Percentiles rank a stretch among this genome's conserved stretches.
Evolutionary conservation across 148 eudicot species (phyloP).

Genomic region (Silene conica): DNA sequence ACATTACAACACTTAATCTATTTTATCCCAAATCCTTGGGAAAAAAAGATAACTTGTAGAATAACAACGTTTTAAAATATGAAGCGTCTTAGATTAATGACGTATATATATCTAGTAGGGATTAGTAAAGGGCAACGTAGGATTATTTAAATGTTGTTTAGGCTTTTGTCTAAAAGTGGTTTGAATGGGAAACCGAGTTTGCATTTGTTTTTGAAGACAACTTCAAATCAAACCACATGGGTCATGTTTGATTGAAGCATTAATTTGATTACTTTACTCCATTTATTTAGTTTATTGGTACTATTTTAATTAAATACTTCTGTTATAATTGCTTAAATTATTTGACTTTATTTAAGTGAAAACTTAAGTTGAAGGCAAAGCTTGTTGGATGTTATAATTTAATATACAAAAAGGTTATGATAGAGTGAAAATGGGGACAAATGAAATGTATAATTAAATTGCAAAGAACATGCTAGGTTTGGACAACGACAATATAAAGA

Average conservation of each 20-base stretch:
- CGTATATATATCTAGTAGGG: too few species aligned
- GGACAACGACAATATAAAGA: neutral
- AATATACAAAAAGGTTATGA: neutral
- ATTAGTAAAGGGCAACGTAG: too few species aligned
- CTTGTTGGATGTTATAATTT: neutral
- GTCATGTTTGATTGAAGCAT: neutral
- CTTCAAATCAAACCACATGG: slow-evolving; percentile 42
- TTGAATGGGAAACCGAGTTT: slow-evolving; percentile 25
- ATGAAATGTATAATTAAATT: neutral
- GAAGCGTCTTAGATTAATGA: too few species aligned
- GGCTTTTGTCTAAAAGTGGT: slow-evolving; percentile 30
- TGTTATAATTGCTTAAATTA: neutral
- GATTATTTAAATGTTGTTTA: too few species aligned
- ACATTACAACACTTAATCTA: too few species aligned
- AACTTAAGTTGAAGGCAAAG: neutral
- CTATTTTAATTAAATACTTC: slow-evolving; percentile 1
- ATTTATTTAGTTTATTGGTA: neutral
- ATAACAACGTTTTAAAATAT: too few species aligned
- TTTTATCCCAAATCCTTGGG: too few species aligned
- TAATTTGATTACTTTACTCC: neutral
- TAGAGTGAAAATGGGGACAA: neutral
- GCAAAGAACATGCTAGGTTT: neutral
- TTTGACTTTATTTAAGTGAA: neutral
- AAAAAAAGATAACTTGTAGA: too few species aligned
- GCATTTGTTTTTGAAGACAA: slow-evolving; percentile 22